Evolutionary conservation across 108 stramenopile genomes (phyloP).

Genomic region (Asterionellopsis glacialis): DNA sequence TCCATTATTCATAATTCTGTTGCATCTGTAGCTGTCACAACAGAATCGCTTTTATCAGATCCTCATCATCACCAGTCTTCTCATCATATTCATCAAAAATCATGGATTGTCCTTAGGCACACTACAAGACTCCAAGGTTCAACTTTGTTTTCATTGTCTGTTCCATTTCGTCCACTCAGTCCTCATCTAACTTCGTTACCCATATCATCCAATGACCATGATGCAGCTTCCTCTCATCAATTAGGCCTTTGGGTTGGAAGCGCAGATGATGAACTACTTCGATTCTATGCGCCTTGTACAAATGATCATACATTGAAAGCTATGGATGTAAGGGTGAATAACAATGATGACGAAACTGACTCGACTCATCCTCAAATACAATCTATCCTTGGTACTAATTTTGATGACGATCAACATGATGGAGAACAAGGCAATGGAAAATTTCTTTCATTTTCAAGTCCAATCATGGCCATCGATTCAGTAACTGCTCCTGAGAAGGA

Average conservation of each 20-base stretch:
- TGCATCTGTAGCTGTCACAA: not conserved
- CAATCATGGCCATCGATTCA: constrained; percentile 32
- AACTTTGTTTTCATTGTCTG: too few relatives aligned
- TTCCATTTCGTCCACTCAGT: too few relatives aligned
- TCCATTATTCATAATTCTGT: constrained; percentile 8
- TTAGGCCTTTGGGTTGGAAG: constrained; percentile 17
- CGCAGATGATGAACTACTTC: constrained; percentile 27
- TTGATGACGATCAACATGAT: not conserved
- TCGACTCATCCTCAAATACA: not conserved
- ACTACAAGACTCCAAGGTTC: too few relatives aligned
- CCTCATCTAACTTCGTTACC: too few relatives aligned
- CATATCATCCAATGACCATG: too few relatives aligned
- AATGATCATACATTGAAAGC: too few relatives aligned
- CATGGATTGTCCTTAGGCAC: too few relatives aligned
- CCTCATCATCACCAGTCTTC: too few relatives aligned
- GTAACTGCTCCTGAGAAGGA: not conserved
- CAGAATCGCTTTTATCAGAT: too few relatives aligned
- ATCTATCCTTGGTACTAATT: not conserved
- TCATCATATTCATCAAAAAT: too few relatives aligned
- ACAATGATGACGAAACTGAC: not conserved
- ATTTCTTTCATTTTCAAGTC: constrained; percentile 12
- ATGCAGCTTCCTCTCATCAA: not conserved
- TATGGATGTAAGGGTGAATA: not conserved
- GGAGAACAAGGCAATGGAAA: not conserved
- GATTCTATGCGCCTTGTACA: not conserved